Conservation (phyloP, 2,329 filamentous ascomycete species). For the Diaporthe vaccinii region DNA sequence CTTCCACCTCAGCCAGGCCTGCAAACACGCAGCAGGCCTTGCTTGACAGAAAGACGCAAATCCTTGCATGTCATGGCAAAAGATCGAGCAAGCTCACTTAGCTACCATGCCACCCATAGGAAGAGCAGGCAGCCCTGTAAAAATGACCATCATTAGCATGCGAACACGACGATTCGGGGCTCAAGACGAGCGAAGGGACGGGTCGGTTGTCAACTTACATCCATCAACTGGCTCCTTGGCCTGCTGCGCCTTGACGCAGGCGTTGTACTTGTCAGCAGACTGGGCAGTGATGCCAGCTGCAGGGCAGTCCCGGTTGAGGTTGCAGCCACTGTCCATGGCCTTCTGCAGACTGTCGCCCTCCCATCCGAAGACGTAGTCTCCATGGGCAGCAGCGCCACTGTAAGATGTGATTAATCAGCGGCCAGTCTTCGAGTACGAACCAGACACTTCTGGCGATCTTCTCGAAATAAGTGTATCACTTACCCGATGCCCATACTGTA, state of each 20-base stretch:
- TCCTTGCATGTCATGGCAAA: background rate
- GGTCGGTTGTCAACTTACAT: conserved; percentile 52
- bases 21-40: background rate
- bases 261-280: conserved; percentile 59
- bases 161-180: background rate
- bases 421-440: background rate
- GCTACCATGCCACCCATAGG: conserved; percentile 51
- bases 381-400: conserved; percentile 62
- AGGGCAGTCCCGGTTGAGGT: conserved; percentile 60
- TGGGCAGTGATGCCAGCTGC: conserved; percentile 60
- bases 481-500: conserved; percentile 60
- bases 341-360: conserved; percentile 62
- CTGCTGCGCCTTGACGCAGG: conserved; percentile 61
- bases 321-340: conserved; percentile 62
- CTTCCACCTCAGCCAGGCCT: background rate
- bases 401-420: background rate
- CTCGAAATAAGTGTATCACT: conserved; percentile 38
- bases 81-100: conserved; percentile 26
- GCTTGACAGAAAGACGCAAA: background rate
- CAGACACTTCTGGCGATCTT: background rate
- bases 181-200: background rate
- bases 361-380: conserved; percentile 67
- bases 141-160: background rate
- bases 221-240: conserved; percentile 64
- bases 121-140: conserved; percentile 50